Evolutionary conservation across 345 rosid species (phyloP), one percentile per base, ranked within the genome.

Genomic region (Sisymbrium altissimum): DNA sequence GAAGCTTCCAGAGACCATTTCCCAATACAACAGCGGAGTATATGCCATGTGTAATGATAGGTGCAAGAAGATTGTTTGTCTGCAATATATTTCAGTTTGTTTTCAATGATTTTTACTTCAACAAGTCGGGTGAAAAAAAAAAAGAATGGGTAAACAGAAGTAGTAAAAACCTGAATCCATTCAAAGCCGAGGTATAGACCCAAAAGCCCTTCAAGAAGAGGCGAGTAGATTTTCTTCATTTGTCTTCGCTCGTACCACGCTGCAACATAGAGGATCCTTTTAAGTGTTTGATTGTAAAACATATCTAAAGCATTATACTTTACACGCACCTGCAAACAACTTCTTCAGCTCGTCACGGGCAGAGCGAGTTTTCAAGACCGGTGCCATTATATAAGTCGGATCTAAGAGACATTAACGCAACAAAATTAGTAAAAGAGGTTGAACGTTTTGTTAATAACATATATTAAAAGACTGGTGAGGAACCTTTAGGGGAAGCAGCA

Each of bases 211-310:
- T 94, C 96, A 9, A 94, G 85, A n/a, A 94, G 90, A 7, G 97
- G 98, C 32, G 98, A 94, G 85, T 91, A 91, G 45, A 94, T 91
- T 82, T 91, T 91, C 73, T 86, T 94, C 98, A 94, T 91, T 64
- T 94, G 96, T 83, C 96, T 87, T 81, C 93, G 87, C 75, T 94
- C 90, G 9, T 94, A 94, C 97, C 98, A 91, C 10, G 96, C 98
- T 91, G 89, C 82, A 40, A 61, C 12, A n/a, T 3, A 9, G 25
- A 46, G 17, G 48, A 40, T 18, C 30, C 6, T 23, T 33, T 6
- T 7, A 23, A 62, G 71, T 62, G 10, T 41, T 18, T 55, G 53
- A 29, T 36, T 15, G n/a, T 41, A 40, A 50, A 59, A 50, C 63
- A 60, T 67, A 74, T 49, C 45, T 32, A 50, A 11, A 68, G 13